Conservation (phyloP, 441 rosid genomes). For the Bruguiera hainesii region DNA sequence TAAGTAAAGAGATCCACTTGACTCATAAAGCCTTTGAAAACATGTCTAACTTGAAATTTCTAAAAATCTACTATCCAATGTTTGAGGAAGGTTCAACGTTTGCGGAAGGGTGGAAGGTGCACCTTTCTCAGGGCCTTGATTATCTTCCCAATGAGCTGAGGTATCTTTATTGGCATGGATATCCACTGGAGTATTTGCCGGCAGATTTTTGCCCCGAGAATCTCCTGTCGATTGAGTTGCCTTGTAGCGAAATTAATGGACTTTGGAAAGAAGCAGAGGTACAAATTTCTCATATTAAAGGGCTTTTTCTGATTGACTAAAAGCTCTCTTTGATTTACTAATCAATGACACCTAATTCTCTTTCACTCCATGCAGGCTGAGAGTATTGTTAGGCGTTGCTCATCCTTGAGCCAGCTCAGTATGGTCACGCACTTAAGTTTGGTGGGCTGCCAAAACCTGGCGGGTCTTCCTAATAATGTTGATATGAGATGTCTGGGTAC, state of each 20-base stretch:
- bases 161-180: constrained; percentile 29
- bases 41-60: constrained; percentile 13
- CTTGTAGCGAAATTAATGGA: constrained; percentile 6
- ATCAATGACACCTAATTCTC: background rate
- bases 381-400: background rate
- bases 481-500: constrained; percentile 24
- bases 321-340: background rate
- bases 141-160: constrained; percentile 24
- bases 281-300: background rate
- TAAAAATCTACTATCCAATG: background rate
- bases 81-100: too few species aligned
- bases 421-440: constrained; percentile 18
- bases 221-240: constrained; percentile 23
- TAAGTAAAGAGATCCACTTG: background rate
- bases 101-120: background rate
- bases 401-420: background rate
- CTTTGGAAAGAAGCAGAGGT: constrained; percentile 29
- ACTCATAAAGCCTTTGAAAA: constrained; percentile 8
- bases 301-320: background rate
- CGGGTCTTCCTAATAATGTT: constrained; percentile 16
- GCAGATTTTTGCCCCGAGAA: constrained; percentile 16
- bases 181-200: constrained; percentile 25
- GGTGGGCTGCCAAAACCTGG: constrained; percentile 14
- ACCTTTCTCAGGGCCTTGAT: constrained; percentile 13
- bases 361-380: background rate